These are phyloP conservation scores for Phytophthora rubi DNA, from an alignment of 352 stramenopile species.

Conservation along the genomic window DNA sequence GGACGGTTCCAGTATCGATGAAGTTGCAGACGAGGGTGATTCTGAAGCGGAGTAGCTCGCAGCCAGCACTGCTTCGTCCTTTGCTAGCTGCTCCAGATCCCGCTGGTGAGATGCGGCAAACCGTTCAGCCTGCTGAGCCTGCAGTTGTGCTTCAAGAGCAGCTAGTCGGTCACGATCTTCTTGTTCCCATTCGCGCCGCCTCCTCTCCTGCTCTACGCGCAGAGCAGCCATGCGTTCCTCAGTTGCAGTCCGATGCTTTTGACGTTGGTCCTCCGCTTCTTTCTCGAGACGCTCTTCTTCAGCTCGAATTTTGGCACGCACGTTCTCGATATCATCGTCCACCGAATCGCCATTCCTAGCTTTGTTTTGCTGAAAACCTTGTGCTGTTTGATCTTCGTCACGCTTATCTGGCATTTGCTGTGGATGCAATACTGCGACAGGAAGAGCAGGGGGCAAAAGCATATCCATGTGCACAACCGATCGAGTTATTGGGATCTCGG, in stretches of 20 bases:
- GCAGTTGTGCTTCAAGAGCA: conserved; percentile 55
- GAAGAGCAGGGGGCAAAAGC: conserved; percentile 23
- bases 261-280: conserved; percentile 52
- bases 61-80: conserved; percentile 33
- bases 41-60: background rate
- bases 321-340: conserved; percentile 41
- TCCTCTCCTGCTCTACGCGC: conserved; percentile 67
- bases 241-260: conserved; percentile 53
- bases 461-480: conserved; percentile 20
- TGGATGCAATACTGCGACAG: conserved; percentile 11
- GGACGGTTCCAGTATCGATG: conserved; percentile 9
- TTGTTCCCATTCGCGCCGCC: conserved; percentile 72
- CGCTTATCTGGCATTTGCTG: conserved; percentile 1
- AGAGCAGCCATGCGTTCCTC: conserved; percentile 66
- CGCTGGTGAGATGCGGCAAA: conserved; percentile 37
- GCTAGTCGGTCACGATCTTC: conserved; percentile 59
- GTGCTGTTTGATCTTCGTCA: conserved; percentile 7
- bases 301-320: conserved; percentile 47
- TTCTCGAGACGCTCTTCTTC: conserved; percentile 50
- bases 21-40: conserved; percentile 1
- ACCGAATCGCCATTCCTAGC: background rate
- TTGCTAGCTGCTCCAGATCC: conserved; percentile 39
- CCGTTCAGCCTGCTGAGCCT: conserved; percentile 48
- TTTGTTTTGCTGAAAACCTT: background rate
- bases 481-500: conserved; percentile 16